Evolutionary conservation across 805 yeast species (phyloP).

Genomic region (Kazachstania viticola): DNA sequence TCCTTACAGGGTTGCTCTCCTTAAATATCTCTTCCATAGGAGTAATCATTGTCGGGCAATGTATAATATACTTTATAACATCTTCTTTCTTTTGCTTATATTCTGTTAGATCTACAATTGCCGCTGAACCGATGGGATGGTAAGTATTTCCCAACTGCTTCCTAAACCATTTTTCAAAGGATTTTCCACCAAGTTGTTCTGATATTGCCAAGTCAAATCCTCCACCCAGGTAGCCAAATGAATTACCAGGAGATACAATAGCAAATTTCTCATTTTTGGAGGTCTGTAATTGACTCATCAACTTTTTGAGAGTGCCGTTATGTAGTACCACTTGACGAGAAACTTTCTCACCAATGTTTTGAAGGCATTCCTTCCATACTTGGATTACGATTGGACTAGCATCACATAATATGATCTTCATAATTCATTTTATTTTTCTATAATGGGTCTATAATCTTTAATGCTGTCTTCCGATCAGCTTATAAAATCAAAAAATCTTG

Average conservation of each 20-base stretch:
- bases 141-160: conserved; percentile 13
- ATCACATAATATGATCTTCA: conserved; percentile 14
- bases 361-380: conserved; percentile 10
- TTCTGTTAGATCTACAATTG: conserved; percentile 13
- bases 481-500: too few relatives aligned
- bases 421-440: too few relatives aligned
- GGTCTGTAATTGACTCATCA: too few relatives aligned
- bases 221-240: conserved; percentile 39
- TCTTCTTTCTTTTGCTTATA: conserved; percentile 1
- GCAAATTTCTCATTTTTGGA: conserved; percentile 8
- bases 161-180: conserved; percentile 22
- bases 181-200: conserved; percentile 16
- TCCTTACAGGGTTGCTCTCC: conserved; percentile 7
- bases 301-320: conserved; percentile 1
- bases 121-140: conserved; percentile 18
- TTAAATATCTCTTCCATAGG: conserved; percentile 14
- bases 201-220: conserved; percentile 35
- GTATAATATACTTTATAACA: conserved; percentile 15
- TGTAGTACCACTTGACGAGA: too few relatives aligned
- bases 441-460: too few relatives aligned
- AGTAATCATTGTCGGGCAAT: conserved; percentile 25
- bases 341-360: too few relatives aligned
- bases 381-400: conserved; percentile 9
- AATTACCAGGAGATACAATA: conserved; percentile 42
- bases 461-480: too few relatives aligned